Conservation (phyloP, 2,329 filamentous ascomycete species). For the Myriosclerotinia curreyana region DNA sequence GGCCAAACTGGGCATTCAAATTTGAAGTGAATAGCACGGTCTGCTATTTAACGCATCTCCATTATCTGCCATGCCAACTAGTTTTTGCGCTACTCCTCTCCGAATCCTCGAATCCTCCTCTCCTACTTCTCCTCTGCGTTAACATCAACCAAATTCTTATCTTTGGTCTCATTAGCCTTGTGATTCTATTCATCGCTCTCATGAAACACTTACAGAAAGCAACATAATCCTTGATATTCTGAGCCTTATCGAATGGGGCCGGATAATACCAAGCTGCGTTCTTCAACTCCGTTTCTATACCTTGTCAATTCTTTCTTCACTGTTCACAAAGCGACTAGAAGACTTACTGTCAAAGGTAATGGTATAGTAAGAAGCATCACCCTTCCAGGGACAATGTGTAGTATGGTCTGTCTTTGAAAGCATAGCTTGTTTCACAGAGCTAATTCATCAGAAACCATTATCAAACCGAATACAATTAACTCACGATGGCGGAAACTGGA, state of each 20-base stretch:
- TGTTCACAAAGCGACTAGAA: background rate
- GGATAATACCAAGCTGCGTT: slow-evolving; percentile 50
- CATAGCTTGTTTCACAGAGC: slow-evolving; percentile 42
- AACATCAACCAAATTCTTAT: slow-evolving; percentile 21
- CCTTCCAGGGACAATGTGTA: slow-evolving; percentile 49
- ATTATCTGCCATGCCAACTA: background rate
- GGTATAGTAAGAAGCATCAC: slow-evolving; percentile 48
- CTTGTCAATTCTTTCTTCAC: background rate
- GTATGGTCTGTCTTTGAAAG: slow-evolving; percentile 43
- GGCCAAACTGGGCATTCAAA: background rate
- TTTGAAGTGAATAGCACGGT: background rate
- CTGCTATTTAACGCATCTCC: background rate
- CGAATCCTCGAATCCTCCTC: background rate
- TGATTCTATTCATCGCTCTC: background rate
- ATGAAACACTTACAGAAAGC: slow-evolving; percentile 45
- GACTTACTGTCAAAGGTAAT: slow-evolving; percentile 43
- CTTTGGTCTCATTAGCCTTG: background rate
- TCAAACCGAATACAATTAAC: slow-evolving; percentile 16
- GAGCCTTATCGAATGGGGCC: slow-evolving; percentile 42
- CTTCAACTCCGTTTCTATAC: slow-evolving; percentile 41
- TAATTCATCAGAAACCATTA: slow-evolving; percentile 13
- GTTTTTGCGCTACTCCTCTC: too few species aligned
- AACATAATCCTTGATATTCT: slow-evolving; percentile 46
- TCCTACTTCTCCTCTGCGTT: slow-evolving; percentile 3
- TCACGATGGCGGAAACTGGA: slow-evolving; percentile 41